phyloP scores from a whole-genome alignment of 495 filamentous ascomycete species.

The Parmelia sp. region DNA sequence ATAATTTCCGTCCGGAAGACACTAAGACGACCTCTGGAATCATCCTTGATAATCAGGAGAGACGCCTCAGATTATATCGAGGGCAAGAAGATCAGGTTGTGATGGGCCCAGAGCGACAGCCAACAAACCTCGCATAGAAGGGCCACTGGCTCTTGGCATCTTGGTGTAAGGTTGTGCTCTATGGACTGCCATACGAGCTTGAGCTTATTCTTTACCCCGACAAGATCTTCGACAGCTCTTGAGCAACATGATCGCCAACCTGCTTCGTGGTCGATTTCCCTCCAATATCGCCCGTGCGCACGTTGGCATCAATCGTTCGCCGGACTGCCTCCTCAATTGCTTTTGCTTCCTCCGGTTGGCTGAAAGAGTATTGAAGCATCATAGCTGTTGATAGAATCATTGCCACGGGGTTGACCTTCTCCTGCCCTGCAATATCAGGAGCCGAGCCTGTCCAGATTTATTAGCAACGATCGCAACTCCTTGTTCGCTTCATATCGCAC shows the following conservation, averaged over 20 bases:
- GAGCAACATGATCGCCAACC: constrained; percentile 75
- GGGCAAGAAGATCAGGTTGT: background rate
- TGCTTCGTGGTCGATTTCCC: constrained; percentile 65
- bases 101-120: background rate
- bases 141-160: background rate
- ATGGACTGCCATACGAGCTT: constrained; percentile 14
- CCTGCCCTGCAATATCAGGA: constrained; percentile 75
- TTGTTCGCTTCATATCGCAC: background rate
- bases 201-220: constrained; percentile 1
- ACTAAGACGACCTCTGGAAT: background rate
- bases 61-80: background rate
- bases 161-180: background rate
- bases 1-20: background rate
- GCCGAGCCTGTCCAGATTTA: constrained; percentile 45
- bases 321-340: constrained; percentile 76
- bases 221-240: constrained; percentile 56
- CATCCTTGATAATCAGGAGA: background rate
- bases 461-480: background rate
- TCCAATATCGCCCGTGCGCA: constrained; percentile 73
- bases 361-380: constrained; percentile 87
- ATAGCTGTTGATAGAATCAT: constrained; percentile 64
- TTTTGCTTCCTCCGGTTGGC: constrained; percentile 62
- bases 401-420: constrained; percentile 71
- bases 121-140: background rate
- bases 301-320: constrained; percentile 64